Conservation (phyloP, 139 green algal genomes). For the Nannochloris sp. region DNA sequence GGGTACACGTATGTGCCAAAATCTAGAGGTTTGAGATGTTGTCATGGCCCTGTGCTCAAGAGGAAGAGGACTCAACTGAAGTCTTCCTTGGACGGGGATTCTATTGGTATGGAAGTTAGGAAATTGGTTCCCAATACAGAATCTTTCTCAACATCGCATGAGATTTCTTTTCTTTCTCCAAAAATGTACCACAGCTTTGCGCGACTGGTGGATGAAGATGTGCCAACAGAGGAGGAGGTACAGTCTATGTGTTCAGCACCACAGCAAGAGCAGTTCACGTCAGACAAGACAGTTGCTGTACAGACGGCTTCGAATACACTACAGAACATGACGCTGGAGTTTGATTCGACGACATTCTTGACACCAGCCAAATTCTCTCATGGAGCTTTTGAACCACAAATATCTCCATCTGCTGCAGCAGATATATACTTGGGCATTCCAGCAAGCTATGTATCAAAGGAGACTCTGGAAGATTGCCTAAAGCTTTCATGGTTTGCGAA, state of each 20-base stretch:
- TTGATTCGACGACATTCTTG: neutral
- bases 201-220: neutral
- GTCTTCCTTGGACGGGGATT: no score
- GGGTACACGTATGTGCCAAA: neutral
- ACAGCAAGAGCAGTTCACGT: no score
- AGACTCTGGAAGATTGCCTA: conserved; percentile 5
- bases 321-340: no score
- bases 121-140: no score
- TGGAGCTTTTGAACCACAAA: neutral
- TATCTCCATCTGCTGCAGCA: neutral
- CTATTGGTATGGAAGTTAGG: no score
- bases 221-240: neutral
- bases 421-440: neutral
- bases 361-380: neutral
- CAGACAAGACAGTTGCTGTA: no score
- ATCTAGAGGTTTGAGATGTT: neutral
- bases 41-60: no score
- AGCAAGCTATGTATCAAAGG: neutral
- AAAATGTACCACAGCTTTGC: conserved; percentile 3
- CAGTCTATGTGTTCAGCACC: no score
- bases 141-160: no score
- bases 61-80: no score
- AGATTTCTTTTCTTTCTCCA: neutral
- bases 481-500: conserved; percentile 20
- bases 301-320: no score